Percentiles rank a stretch among this genome's conserved stretches.
Conservation (phyloP, 345 rosid species). For the Ceriops decandra region DNA sequence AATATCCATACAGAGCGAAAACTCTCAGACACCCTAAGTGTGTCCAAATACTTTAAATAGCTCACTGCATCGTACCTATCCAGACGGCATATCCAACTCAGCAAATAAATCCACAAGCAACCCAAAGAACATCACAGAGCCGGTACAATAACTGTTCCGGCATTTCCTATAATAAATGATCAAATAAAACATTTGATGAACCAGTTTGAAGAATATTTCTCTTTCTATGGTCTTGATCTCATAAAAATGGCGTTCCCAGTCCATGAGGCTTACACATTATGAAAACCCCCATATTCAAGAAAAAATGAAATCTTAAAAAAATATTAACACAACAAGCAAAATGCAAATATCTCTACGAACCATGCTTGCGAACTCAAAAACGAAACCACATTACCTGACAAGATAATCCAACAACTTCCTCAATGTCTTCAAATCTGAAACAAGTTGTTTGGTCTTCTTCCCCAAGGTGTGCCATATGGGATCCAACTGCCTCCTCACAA, state of each 20-base stretch:
- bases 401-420: constrained; percentile 95
- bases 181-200: background rate
- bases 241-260: too few relatives aligned
- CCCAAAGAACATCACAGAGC: background rate
- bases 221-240: too few relatives aligned
- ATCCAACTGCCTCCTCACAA: constrained; percentile 87
- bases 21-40: constrained; percentile 90
- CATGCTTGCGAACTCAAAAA: too few relatives aligned
- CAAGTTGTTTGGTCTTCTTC: constrained; percentile 91
- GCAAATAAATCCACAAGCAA: constrained; percentile 5
- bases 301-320: background rate
- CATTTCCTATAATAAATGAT: background rate
- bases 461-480: constrained; percentile 98
- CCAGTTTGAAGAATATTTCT: too few relatives aligned
- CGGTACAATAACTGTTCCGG: background rate
- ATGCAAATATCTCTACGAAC: background rate
- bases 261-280: too few relatives aligned
- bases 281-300: background rate
- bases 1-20: constrained; percentile 98
- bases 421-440: constrained; percentile 94
- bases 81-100: constrained; percentile 13
- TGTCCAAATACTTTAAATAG: constrained; percentile 93
- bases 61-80: constrained; percentile 96
- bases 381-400: constrained; percentile 52
- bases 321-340: background rate